Evolutionary conservation across 192 early-diverging fungal genomes (phyloP).

Genomic region (Coemansia sp.): DNA sequence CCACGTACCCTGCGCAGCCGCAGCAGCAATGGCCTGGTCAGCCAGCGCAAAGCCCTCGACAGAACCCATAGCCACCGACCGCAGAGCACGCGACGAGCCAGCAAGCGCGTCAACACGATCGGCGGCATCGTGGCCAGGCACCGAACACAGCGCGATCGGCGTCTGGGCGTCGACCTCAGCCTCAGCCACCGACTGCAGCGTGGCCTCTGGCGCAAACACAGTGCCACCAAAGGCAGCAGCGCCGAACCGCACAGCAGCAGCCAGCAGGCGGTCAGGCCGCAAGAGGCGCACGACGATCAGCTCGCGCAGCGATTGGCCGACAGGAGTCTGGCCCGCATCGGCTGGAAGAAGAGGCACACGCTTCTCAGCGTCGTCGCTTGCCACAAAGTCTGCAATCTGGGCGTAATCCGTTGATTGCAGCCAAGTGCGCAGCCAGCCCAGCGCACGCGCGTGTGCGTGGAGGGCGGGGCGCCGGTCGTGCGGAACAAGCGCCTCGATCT

Average conservation of each 20-base stretch:
- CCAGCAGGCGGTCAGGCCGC: slow-evolving; percentile 84
- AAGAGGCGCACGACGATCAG: slow-evolving; percentile 80
- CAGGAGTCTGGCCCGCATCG: background rate
- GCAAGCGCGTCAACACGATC: slow-evolving; percentile 92
- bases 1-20: slow-evolving; percentile 85
- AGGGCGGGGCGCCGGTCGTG: slow-evolving; percentile 15
- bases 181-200: slow-evolving; percentile 60
- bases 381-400: slow-evolving; percentile 24
- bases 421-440: slow-evolving; percentile 46
- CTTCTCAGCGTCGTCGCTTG: slow-evolving; percentile 20
- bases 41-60: slow-evolving; percentile 88
- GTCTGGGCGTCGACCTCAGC: slow-evolving; percentile 66
- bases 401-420: slow-evolving; percentile 1
- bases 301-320: slow-evolving; percentile 66
- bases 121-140: slow-evolving; percentile 94
- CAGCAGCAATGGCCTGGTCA: slow-evolving; percentile 82
- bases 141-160: slow-evolving; percentile 88
- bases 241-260: slow-evolving; percentile 68
- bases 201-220: slow-evolving; percentile 58
- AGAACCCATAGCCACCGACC: slow-evolving; percentile 96
- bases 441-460: slow-evolving; percentile 15
- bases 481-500: too few species aligned
- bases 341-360: slow-evolving; percentile 39
- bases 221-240: slow-evolving; percentile 55
- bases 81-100: slow-evolving; percentile 58